Evolutionary conservation across 441 rosid genomes (phyloP), one percentile per base, ranked within the genome.

Genomic region (Croton setiger): DNA sequence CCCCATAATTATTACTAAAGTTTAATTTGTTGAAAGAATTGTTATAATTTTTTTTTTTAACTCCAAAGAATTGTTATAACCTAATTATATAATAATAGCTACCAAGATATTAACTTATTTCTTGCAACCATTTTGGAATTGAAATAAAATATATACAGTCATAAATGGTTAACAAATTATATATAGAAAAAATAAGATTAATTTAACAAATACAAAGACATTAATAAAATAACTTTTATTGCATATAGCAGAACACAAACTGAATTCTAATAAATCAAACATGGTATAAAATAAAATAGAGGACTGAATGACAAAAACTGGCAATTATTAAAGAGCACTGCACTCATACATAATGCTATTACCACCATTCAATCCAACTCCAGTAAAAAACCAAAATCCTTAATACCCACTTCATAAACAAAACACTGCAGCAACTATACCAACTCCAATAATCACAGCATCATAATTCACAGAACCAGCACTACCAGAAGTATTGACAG

Each of bases 401-500:
- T 20, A 4, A 36, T 37, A 4, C 17, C 48, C 62, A 23, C 37
- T 66, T 83, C 79, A 84, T 76, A 83, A 78, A 18, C 39, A 72
- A 56, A 79, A 68, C 43, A 72, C 65, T 21, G 70, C 75, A 17
- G 78, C 44, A 44, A 37, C 39, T 2, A 61, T 35, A 48, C 75
- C 74, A 66, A 80, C 23, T 56, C 77, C 84, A 44, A 76, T 14
- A 52, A 72, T 36, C 64, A 63, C 48, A 52, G 55, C 52, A 60
- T 61, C 23, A 45, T 44, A 36, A 44, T 44, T 57, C 60, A 60
- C 75, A 63, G 57, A 27, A 33, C 71, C 58, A 5, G 80, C 86
- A 37, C n/a, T n/a, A n/a, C 64, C 77, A 6, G 97, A 87, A 20
- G 78, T 75, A 60, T 80, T 85, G 33, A 75, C 63, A 36, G 63